Percentiles rank a stretch among this genome's conserved stretches.
phyloP scores from a whole-genome alignment of 164 flowering plant genomes.

The Tetrastigma voinierianum region DNA sequence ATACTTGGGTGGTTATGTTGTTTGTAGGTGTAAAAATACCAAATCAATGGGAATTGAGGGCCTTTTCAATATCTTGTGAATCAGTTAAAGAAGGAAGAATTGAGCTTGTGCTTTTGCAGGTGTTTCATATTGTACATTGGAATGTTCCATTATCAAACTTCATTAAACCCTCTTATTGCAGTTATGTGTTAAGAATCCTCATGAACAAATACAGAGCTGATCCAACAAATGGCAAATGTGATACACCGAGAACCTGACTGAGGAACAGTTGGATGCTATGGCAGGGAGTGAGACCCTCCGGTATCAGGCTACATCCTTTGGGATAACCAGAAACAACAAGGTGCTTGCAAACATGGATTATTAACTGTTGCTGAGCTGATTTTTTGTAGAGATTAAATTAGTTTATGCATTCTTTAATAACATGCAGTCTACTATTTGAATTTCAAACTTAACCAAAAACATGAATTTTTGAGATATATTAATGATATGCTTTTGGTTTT shows the following conservation, averaged over 20 bases:
- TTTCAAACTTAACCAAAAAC: too few species aligned
- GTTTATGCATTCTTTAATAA: not conserved
- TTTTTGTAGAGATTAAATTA: not conserved
- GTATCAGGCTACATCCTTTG: slow-evolving; percentile 95
- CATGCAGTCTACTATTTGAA: too few species aligned
- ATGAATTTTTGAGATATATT: too few species aligned
- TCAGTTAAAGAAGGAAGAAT: slow-evolving; percentile 90
- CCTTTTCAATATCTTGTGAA: slow-evolving; percentile 97
- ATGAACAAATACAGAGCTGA: slow-evolving; percentile 59
- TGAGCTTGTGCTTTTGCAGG: slow-evolving; percentile 98
- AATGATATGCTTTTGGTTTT: too few species aligned
- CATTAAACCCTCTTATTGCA: not conserved
- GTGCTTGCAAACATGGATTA: slow-evolving; percentile 26
- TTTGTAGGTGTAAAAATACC: slow-evolving; percentile 90
- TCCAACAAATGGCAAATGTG: slow-evolving; percentile 99
- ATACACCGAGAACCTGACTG: slow-evolving; percentile 95
- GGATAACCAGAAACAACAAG: slow-evolving; percentile 91
- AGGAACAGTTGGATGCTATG: slow-evolving; percentile 99
- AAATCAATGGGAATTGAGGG: slow-evolving; percentile 99
- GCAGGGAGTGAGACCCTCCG: slow-evolving; percentile 98
- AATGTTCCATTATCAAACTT: not conserved
- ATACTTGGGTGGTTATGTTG: not conserved
- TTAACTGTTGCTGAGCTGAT: too few species aligned
- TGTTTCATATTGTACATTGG: slow-evolving; percentile 18
- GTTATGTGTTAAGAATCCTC: slow-evolving; percentile 9